Conservation (phyloP, 352 stramenopile genomes). For the Pythium utonaiense region DNA sequence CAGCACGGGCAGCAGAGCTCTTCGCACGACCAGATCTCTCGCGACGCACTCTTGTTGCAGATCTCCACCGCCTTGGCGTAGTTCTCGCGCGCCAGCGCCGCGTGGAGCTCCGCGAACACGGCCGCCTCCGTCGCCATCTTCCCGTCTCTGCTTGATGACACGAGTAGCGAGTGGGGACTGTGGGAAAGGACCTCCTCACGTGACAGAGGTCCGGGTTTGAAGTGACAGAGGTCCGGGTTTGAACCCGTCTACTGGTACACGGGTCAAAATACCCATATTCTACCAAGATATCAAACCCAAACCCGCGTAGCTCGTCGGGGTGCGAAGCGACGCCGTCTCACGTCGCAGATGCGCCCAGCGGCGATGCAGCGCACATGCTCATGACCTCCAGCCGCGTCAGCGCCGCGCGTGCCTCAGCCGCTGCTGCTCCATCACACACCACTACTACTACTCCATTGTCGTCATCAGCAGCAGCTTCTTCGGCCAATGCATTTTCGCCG, state of each 20-base stretch:
- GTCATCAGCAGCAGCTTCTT: too few species aligned
- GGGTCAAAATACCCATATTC: background rate
- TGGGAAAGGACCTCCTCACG: background rate
- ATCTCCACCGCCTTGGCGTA: constrained; percentile 77
- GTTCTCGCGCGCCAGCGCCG: constrained; percentile 71
- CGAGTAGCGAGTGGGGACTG: too few species aligned
- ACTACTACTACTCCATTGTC: background rate
- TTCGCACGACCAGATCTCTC: background rate
- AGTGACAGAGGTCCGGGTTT: constrained; percentile 1
- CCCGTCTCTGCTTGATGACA: too few species aligned
- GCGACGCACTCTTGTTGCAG: constrained; percentile 79
- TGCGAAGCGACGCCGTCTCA: constrained; percentile 4
- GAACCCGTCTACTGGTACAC: background rate
- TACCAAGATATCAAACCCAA: constrained; percentile 3
- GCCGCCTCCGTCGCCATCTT: constrained; percentile 35
- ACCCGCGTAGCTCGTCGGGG: constrained; percentile 7
- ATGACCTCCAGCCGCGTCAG: constrained; percentile 11
- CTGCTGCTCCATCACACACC: background rate
- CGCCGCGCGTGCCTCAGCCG: background rate
- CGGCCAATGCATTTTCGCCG: background rate
- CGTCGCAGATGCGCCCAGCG: background rate
- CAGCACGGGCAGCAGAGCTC: too few species aligned
- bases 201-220: background rate
- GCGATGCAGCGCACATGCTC: background rate
- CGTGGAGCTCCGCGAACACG: constrained; percentile 76